These are phyloP conservation scores for Ascochyta rabiei DNA, from an alignment of 2,329 filamentous ascomycete genomes.

Conservation along the genomic window DNA sequence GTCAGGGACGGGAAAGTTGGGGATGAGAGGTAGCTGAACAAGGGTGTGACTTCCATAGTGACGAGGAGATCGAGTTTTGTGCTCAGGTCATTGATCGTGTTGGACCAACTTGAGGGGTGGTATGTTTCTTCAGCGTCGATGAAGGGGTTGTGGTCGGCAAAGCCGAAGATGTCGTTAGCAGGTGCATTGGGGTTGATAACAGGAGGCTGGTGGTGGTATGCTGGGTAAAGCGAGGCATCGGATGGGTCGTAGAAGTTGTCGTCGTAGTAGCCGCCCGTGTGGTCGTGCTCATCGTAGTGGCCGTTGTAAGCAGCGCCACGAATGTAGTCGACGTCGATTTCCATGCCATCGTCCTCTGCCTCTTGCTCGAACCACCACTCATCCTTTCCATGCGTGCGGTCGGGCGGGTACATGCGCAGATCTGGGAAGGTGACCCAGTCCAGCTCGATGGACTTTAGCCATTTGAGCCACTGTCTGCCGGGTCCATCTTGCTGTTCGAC, in stretches of 20 bases:
- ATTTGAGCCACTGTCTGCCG: constrained; percentile 38
- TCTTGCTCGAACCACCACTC: constrained; percentile 38
- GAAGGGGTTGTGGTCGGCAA: constrained; percentile 42
- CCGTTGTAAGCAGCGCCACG: constrained; percentile 32
- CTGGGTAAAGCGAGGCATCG: constrained; percentile 35
- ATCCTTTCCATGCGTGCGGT: constrained; percentile 28
- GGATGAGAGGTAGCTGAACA: constrained; percentile 41
- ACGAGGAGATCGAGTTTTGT: constrained; percentile 42
- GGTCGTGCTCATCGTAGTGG: constrained; percentile 44
- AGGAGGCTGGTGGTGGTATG: constrained; percentile 22
- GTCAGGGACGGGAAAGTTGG: constrained; percentile 31
- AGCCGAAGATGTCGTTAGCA: constrained; percentile 36
- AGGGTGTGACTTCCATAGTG: constrained; percentile 40
- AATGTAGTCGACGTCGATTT: constrained; percentile 39
- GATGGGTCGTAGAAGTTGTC: constrained; percentile 43
- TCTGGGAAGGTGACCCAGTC: constrained; percentile 47
- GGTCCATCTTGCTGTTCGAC: constrained; percentile 34
- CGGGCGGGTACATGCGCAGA: constrained; percentile 39
- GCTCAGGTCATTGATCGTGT: constrained; percentile 28
- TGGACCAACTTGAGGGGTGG: constrained; percentile 19
- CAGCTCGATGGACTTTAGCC: constrained; percentile 40
- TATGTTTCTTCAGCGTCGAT: constrained; percentile 33
- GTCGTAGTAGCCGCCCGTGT: constrained; percentile 43
- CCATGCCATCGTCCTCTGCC: constrained; percentile 11
- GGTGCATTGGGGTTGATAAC: constrained; percentile 6